A percentile compares a stretch with the other conserved stretches of the same genome.
Conservation (phyloP, 202 grass and related monocot genomes). For the Schoenoplectus tabernaemontani region DNA sequence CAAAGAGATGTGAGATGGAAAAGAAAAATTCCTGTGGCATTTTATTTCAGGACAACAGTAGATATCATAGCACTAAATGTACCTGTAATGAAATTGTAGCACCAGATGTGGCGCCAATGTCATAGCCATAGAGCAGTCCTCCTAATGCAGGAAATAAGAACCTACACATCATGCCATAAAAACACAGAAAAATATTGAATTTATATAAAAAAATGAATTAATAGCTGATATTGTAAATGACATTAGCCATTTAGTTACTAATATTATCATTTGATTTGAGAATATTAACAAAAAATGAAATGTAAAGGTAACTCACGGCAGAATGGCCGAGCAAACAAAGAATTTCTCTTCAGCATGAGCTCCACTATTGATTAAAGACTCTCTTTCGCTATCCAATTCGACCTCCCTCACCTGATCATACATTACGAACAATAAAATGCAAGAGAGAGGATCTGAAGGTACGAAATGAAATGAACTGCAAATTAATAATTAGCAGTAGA, state of each 20-base stretch:
- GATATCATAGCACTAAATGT: background rate
- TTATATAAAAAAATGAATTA: no score
- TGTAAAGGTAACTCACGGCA: conserved; percentile 36
- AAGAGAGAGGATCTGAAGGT: no score
- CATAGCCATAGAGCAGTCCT: conserved; percentile 87
- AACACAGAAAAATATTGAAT: no score
- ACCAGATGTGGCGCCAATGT: conserved; percentile 94
- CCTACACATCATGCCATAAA: conserved; percentile 27
- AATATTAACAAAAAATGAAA: background rate
- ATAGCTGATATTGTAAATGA: no score
- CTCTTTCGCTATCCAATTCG: conserved; percentile 21
- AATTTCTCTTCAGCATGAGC: conserved; percentile 41
- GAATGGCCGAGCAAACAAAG: conserved; percentile 49
- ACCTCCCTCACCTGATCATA: background rate
- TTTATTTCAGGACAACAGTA: background rate
- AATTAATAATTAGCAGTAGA: no score
- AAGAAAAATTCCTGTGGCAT: no score
- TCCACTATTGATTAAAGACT: conserved; percentile 37
- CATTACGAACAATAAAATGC: no score
- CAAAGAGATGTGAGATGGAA: background rate
- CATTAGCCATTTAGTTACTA: no score
- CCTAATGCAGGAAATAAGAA: conserved; percentile 91
- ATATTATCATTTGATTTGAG: background rate
- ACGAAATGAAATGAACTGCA: no score
- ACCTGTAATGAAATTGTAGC: conserved; percentile 80